phyloP scores from a whole-genome alignment of 805 yeast genomes.

The Lachancea sp. region DNA sequence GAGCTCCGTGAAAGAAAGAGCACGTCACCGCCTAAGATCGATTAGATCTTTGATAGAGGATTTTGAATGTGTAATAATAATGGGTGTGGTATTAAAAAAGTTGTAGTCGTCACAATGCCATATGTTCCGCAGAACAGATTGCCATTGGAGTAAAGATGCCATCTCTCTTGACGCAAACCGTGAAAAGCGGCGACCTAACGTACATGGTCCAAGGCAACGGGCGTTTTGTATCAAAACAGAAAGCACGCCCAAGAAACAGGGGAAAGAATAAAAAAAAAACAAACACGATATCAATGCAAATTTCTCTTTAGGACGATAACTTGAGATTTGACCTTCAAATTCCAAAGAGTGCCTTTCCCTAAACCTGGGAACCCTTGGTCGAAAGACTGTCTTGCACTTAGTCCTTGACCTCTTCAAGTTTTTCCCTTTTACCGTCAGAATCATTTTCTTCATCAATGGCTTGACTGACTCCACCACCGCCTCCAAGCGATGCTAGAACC shows the following conservation, averaged over 20 bases:
- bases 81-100: neutral
- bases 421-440: slow-evolving; percentile 21
- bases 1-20: neutral
- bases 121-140: neutral
- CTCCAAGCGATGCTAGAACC: slow-evolving; percentile 48
- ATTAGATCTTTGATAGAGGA: neutral
- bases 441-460: slow-evolving; percentile 13
- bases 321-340: too few species aligned
- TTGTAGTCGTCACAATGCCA: neutral
- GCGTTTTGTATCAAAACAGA: neutral
- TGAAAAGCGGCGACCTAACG: neutral
- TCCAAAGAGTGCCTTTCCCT: too few species aligned
- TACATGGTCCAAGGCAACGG: neutral
- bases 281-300: neutral
- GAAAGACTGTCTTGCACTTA: neutral
- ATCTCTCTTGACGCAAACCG: slow-evolving; percentile 1
- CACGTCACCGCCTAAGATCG: neutral
- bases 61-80: neutral
- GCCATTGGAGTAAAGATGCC: neutral
- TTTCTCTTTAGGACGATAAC: too few species aligned
- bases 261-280: neutral
- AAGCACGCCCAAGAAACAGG: slow-evolving; percentile 1
- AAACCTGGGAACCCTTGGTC: too few species aligned
- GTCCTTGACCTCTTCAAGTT: slow-evolving; percentile 16
- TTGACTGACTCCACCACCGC: slow-evolving; percentile 28